Evolutionary conservation across 2,329 filamentous ascomycete genomes (phyloP).

Genomic region (Colletotrichum sp.): DNA sequence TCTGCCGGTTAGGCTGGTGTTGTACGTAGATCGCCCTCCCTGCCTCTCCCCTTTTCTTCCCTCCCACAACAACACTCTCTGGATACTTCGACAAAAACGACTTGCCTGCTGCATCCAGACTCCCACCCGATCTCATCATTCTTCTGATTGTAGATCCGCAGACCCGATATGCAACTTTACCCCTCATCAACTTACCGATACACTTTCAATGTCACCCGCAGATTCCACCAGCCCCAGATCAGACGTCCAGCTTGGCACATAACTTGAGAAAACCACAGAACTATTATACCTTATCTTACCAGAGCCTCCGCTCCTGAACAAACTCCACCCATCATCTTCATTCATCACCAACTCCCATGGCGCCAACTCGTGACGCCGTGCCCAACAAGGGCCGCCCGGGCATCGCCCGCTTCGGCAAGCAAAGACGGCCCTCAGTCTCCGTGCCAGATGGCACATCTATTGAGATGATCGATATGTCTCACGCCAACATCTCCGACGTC

Average conservation of each 20-base stretch:
- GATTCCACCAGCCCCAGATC: slow-evolving; percentile 18
- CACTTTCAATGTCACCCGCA: slow-evolving; percentile 20
- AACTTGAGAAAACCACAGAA: slow-evolving; percentile 14
- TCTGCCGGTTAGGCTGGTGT: slow-evolving; percentile 19
- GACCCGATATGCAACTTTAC: slow-evolving; percentile 21
- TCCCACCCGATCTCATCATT: slow-evolving; percentile 12
- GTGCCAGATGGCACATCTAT: slow-evolving; percentile 15
- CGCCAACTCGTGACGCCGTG: slow-evolving; percentile 15
- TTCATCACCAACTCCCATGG: slow-evolving; percentile 1
- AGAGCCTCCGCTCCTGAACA: background rate
- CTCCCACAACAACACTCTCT: slow-evolving; percentile 12
- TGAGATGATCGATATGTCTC: slow-evolving; percentile 8
- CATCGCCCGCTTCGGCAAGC: slow-evolving; percentile 5
- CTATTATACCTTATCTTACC: background rate
- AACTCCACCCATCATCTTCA: background rate
- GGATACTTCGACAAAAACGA: slow-evolving; percentile 18
- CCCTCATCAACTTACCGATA: slow-evolving; percentile 15
- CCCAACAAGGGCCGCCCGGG: slow-evolving; percentile 7
- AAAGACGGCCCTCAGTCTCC: slow-evolving; percentile 15
- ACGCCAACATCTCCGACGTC: slow-evolving; percentile 21
- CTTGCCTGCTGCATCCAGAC: slow-evolving; percentile 11
- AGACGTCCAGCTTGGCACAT: slow-evolving; percentile 21
- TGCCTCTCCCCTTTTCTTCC: slow-evolving; percentile 3
- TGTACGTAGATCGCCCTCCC: background rate
- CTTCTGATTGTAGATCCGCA: slow-evolving; percentile 16